A percentile compares a stretch with the other conserved stretches of the same genome.
Conservation (phyloP, 139 green algal genomes). For the Micractinium sp. region DNA sequence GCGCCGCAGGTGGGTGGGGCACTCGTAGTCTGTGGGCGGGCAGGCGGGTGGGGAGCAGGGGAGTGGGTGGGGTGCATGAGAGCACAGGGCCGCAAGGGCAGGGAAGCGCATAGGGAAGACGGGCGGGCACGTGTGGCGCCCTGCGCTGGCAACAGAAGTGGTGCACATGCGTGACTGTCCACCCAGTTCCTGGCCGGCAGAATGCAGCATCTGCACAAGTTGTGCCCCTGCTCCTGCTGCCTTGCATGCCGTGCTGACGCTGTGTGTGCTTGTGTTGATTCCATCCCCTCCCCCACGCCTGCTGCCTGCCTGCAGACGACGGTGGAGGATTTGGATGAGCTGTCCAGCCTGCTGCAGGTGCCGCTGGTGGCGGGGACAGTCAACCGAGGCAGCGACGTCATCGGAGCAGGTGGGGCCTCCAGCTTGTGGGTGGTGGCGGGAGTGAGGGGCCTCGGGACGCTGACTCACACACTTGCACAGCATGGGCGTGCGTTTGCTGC, state of each 20-base stretch:
- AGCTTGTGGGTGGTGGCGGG: background rate
- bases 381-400: conserved; percentile 96
- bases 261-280: background rate
- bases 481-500: no score
- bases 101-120: no score
- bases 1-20: conserved; percentile 23
- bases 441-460: background rate
- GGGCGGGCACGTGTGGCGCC: no score
- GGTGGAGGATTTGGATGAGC: conserved; percentile 98
- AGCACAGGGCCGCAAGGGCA: no score
- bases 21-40: background rate
- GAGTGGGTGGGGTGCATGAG: no score
- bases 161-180: no score
- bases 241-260: background rate
- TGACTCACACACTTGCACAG: background rate
- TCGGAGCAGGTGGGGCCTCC: conserved; percentile 60
- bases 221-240: background rate
- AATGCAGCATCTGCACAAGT: background rate
- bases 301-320: conserved; percentile 79
- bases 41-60: background rate
- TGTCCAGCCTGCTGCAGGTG: conserved; percentile 94
- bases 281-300: no score
- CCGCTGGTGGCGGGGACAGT: conserved; percentile 97
- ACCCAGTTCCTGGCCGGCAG: no score
- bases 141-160: no score